Base-by-base conservation (phyloP, 1,139 yeast species). In the Yamadazyma jaroonii region DNA sequence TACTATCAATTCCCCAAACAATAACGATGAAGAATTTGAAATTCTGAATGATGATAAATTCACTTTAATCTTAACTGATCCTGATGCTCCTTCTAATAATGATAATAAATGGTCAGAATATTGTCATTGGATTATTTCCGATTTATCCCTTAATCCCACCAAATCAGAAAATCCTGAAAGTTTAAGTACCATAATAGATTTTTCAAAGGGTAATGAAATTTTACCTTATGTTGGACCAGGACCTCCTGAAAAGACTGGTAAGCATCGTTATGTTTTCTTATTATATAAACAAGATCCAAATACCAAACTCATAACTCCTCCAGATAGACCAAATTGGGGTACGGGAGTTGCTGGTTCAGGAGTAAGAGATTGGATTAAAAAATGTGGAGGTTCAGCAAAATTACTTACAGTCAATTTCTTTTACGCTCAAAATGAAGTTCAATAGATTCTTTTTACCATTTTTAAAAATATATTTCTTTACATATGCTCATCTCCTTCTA, bases 91-190 rank as follows among this genome's bases (percentile, higher is more conserved):
- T 12, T 77, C 90, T 3, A 74, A 79, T 47, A 70, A 74, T 1
- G 96, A 89, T 57, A 79, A 84, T 52, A 85, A 81, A 55, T 88
- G 95, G 95, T 82, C 94, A 8, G 96, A 89, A 60, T 88, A 71
- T 59, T 81, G 84, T 39, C 97, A 89, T 63, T 87, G 79, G 73
- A 66, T 89, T 29, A 74, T 77, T 25, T 64, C 84, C 6, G 88
- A 85, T 47, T 74, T 89, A 56, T 63, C 69, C 42, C 67, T 80
- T 50, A 57, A 61, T 29, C 47, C 48, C 14, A 47, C 53, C 12
- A 50, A 53, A n/a, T 33, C 44, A n/a, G 49, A 46, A 12, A 54
- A 52, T 12, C 51, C 57, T 3, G 67, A 62, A 34, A 52, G 60
- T 11, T 59, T 65, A 37, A 62, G 64, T 36, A 67, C 70, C 14